A percentile compares a stretch with the other conserved stretches of the same genome.
phyloP scores from a whole-genome alignment of 257 asterid genomes.

The Paraleonurus japonicus region DNA sequence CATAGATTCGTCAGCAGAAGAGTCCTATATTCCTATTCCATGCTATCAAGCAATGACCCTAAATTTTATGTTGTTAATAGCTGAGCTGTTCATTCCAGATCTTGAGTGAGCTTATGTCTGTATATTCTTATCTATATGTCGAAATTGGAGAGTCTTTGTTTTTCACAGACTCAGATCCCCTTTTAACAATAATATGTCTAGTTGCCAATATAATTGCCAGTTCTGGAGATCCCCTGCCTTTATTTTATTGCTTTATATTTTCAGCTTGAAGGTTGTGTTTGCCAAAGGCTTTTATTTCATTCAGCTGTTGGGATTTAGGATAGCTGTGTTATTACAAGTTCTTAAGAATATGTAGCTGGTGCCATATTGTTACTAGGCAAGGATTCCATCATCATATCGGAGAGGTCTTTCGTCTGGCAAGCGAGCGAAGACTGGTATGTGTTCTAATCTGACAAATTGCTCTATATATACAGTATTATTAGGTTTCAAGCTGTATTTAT shows the following conservation, averaged over 20 bases:
- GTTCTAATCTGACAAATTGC: neutral
- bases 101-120: neutral
- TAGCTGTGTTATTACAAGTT: neutral
- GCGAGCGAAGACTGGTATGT: constrained; percentile 7
- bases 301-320: neutral
- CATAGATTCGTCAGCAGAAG: constrained; percentile 8
- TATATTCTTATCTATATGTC: neutral
- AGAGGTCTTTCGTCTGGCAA: neutral
- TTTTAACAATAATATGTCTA: constrained; percentile 14
- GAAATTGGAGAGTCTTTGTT: neutral
- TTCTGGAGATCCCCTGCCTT: constrained; percentile 11
- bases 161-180: neutral
- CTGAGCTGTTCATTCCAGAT: constrained; percentile 16
- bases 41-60: constrained; percentile 5
- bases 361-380: constrained; percentile 1
- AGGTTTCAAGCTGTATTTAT: constrained; percentile 6
- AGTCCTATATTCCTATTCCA: neutral
- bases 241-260: constrained; percentile 2
- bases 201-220: neutral
- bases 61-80: neutral
- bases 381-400: neutral
- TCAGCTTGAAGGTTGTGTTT: neutral
- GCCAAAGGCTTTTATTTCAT: neutral
- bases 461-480: neutral
- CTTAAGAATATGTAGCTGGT: neutral